phyloP scores from a whole-genome alignment of 2,329 filamentous ascomycete genomes.

The Venturia oleaginea region DNA sequence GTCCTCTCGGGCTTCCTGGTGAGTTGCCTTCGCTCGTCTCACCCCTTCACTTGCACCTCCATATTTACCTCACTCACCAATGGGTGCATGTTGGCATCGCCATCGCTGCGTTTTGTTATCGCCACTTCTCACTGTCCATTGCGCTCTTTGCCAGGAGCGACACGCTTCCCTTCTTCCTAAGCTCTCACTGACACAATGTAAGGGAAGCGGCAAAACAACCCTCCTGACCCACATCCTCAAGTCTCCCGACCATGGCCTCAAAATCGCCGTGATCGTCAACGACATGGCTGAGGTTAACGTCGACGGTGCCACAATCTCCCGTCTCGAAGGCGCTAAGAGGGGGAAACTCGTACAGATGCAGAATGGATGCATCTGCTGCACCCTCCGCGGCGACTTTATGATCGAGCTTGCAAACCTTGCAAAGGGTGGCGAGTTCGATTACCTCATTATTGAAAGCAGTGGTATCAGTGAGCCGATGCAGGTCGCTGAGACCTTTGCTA shows the following conservation, averaged over 20 bases:
- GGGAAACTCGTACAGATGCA: slow-evolving; percentile 60
- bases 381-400: slow-evolving; percentile 59
- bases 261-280: slow-evolving; percentile 65
- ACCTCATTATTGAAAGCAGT: slow-evolving; percentile 60
- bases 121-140: not conserved
- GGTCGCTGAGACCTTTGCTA: slow-evolving; percentile 59
- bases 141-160: not conserved
- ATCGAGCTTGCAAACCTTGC: slow-evolving; percentile 59
- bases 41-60: not conserved
- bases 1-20: not conserved
- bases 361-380: slow-evolving; percentile 69
- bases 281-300: slow-evolving; percentile 57
- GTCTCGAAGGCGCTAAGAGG: slow-evolving; percentile 48
- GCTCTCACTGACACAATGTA: slow-evolving; percentile 20
- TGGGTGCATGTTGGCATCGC: too few relatives aligned
- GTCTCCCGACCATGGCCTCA: slow-evolving; percentile 53
- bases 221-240: slow-evolving; percentile 60
- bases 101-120: not conserved
- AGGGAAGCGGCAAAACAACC: slow-evolving; percentile 65
- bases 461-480: slow-evolving; percentile 61
- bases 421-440: slow-evolving; percentile 56
- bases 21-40: not conserved
- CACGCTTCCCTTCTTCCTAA: not conserved
- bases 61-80: not conserved
- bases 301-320: slow-evolving; percentile 52